A percentile compares a stretch with the other conserved stretches of the same genome.
These are phyloP conservation scores for Penicillium hesseltinei DNA, from an alignment of 2,329 filamentous ascomycete species.

Conservation along the genomic window DNA sequence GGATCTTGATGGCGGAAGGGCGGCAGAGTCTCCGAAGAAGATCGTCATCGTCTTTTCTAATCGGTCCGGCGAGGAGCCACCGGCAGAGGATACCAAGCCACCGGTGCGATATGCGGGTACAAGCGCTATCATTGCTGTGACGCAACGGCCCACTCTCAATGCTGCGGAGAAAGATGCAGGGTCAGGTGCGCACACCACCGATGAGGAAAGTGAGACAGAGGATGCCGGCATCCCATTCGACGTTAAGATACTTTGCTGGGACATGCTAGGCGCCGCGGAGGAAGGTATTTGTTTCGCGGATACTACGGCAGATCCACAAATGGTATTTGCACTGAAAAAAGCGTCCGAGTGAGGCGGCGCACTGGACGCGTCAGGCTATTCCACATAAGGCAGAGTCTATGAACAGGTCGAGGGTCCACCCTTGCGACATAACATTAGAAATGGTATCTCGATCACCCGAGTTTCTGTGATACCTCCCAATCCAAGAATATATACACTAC, in stretches of 20 bases:
- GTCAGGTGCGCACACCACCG: constrained; percentile 8
- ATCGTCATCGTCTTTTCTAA: constrained; percentile 50
- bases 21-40: constrained; percentile 28
- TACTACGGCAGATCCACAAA: constrained; percentile 41
- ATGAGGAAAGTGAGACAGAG: constrained; percentile 14
- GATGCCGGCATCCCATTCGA: constrained; percentile 26
- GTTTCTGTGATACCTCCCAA: not conserved
- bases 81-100: constrained; percentile 34
- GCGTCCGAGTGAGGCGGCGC: constrained; percentile 6
- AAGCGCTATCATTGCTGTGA: constrained; percentile 46
- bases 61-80: constrained; percentile 44
- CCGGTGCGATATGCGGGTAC: constrained; percentile 49
- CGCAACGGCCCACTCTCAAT: constrained; percentile 25
- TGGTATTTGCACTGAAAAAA: constrained; percentile 37
- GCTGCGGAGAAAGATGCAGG: not conserved
- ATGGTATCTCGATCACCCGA: not conserved
- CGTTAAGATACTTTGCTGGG: constrained; percentile 46
- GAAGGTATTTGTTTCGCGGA: constrained; percentile 50
- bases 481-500: not conserved
- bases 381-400: constrained; percentile 1
- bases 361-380: constrained; percentile 5
- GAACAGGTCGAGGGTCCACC: not conserved
- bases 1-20: constrained; percentile 26
- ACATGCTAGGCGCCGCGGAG: constrained; percentile 45
- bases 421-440: not conserved